Base-by-base conservation (phyloP, 306 rosid genomes). In the Citrullus amarus region DNA sequence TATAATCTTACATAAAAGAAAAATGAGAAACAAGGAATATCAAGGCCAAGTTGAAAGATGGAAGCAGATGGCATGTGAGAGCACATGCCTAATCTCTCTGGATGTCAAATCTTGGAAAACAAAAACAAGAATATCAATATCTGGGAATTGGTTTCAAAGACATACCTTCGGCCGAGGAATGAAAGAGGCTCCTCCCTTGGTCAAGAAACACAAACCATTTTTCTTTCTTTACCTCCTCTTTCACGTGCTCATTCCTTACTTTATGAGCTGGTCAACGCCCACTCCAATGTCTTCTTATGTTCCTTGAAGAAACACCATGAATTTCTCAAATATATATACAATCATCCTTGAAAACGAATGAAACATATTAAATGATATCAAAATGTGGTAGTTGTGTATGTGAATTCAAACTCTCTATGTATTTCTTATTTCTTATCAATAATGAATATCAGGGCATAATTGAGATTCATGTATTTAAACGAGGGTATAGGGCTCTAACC, bases 141-240 rank as follows among this genome's bases (percentile, higher is more conserved):
- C 6, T 68, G 75, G 53, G 75, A 46, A 46, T 44, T 70, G 57
- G 57, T 15, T 34, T 57, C 57, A 43, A 70, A 76, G 62, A 75
- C 81, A 66, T 79, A 76, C 74, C 72, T 38, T 70, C 25, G 62
- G 65, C 82, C 53, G 66, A 80, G 51, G 53, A 34, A 71, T 17
- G 78, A 43, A 58, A 16, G 66, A 50, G 14, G 50, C 48, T 38
- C 68, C 48, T 68, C 76, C 70, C 36, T 30, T 28, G 18, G 82
- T 68, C 82, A 51, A 79, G 70, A 54, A 38, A 65, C 48, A 17
- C 30, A 66, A 48, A 18, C 54, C 54, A 38, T 17, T 9, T 66
- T 41, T 20, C 53, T 22, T 25, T 22, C 34, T 12, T 14, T 44
- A 48, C 4, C 9, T 48, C 54, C 54, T 44, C 54, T 15, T 44